These are phyloP conservation scores for Populus hybrid DNA, from an alignment of 441 rosid genomes.

Conservation along the genomic window DNA sequence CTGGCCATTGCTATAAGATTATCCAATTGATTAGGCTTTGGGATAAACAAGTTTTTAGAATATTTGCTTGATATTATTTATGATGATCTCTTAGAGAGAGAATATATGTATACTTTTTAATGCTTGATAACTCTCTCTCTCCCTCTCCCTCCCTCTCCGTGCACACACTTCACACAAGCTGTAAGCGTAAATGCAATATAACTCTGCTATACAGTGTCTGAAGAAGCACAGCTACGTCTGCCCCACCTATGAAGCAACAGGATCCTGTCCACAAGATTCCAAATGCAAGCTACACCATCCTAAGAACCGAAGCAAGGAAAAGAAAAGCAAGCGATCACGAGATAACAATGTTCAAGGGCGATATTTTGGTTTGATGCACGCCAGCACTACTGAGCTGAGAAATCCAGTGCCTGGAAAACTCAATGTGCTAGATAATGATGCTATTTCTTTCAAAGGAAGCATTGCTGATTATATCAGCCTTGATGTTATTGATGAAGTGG, in stretches of 20 bases:
- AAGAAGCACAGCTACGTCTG: constrained; percentile 94
- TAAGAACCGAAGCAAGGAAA: constrained; percentile 55
- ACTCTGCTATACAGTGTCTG: constrained; percentile 73
- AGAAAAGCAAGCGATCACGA: constrained; percentile 55
- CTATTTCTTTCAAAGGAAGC: constrained; percentile 27
- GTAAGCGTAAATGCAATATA: constrained; percentile 32
- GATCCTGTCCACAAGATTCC: constrained; percentile 75
- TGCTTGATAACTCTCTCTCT: constrained; percentile 3
- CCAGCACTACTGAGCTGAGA: constrained; percentile 26
- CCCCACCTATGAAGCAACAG: constrained; percentile 71
- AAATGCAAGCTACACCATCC: constrained; percentile 97
- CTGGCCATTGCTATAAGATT: neutral
- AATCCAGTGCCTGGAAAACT: constrained; percentile 29
- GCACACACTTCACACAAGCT: constrained; percentile 22
- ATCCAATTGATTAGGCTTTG: neutral
- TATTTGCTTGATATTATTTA: neutral
- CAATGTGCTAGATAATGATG: constrained; percentile 19
- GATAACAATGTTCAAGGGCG: constrained; percentile 52
- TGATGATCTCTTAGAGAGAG: neutral
- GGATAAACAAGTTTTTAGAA: neutral
- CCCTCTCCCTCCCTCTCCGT: constrained; percentile 17
- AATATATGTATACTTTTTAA: neutral
- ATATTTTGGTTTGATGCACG: constrained; percentile 49
- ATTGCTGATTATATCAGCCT: constrained; percentile 55
- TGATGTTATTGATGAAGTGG: constrained; percentile 38